phyloP scores from a whole-genome alignment of 2,329 filamentous ascomycete species.

The Fusarium mangiferae region DNA sequence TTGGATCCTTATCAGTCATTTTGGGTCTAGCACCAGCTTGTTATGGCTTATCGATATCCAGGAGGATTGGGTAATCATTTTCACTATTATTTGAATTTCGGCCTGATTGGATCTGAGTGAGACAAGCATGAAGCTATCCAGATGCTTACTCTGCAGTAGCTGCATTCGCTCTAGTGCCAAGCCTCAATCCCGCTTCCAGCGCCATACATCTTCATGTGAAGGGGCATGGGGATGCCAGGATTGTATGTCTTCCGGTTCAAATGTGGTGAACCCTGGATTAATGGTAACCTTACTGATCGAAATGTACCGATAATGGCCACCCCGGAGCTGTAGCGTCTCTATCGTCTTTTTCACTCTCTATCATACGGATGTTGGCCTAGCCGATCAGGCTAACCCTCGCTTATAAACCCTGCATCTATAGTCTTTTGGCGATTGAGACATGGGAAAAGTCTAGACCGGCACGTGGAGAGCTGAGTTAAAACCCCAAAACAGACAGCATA shows the following conservation, averaged over 20 bases:
- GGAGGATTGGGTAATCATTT: too few species aligned
- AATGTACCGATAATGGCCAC: background rate
- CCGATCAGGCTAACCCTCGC: background rate
- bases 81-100: too few species aligned
- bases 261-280: too few species aligned
- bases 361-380: too few species aligned
- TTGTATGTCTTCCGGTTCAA: too few species aligned
- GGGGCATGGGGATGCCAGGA: too few species aligned
- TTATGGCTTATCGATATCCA: too few species aligned
- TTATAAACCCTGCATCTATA: background rate
- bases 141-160: background rate
- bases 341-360: too few species aligned
- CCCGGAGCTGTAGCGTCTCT: background rate
- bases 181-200: background rate
- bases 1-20: background rate
- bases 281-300: background rate
- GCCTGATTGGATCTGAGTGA: too few species aligned
- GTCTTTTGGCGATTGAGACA: background rate
- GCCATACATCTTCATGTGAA: background rate
- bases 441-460: background rate
- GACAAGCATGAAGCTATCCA: background rate
- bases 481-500: background rate
- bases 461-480: background rate
- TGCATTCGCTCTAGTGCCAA: background rate
- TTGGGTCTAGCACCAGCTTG: too few species aligned